Evolutionary conservation across 257 asterid genomes (phyloP).

Genomic region (Nicotiana obtusifolia): DNA sequence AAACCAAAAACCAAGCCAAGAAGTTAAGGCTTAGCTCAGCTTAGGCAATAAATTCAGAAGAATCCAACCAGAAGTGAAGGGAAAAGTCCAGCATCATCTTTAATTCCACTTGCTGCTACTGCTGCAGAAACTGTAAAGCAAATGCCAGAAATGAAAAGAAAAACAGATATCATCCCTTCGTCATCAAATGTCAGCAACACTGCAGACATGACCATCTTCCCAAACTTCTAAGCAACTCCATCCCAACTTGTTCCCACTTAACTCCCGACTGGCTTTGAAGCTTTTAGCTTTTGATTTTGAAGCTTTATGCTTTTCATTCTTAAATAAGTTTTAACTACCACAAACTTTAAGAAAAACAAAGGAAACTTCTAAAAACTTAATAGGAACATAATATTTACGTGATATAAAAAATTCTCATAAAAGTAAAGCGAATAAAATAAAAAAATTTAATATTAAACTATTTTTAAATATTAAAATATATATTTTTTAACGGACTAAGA

Average conservation of each 20-base stretch:
- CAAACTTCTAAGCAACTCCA: conserved; percentile 14
- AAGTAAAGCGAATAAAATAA: too few relatives aligned
- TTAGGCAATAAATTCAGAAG: background rate
- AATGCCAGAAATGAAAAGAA: too few relatives aligned
- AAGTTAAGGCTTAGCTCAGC: background rate
- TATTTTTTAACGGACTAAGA: too few relatives aligned
- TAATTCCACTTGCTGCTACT: conserved; percentile 7
- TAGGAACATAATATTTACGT: too few relatives aligned
- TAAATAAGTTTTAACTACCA: too few relatives aligned
- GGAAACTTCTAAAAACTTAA: too few relatives aligned
- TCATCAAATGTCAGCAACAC: background rate
- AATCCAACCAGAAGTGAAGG: background rate
- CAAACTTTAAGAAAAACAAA: too few relatives aligned
- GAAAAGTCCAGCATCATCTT: background rate
- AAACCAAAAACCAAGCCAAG: background rate
- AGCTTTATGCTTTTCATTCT: too few relatives aligned
- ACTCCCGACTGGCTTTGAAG: background rate
- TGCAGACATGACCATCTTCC: background rate
- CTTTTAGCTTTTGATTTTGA: too few relatives aligned
- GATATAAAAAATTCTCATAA: too few relatives aligned
- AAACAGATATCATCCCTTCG: background rate
- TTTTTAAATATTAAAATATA: too few relatives aligned
- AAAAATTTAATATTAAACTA: too few relatives aligned
- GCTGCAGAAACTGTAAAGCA: background rate
- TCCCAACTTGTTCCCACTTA: background rate